Conservation (phyloP, 768 basidiomycete species). For the Butyriboletus loyo region DNA sequence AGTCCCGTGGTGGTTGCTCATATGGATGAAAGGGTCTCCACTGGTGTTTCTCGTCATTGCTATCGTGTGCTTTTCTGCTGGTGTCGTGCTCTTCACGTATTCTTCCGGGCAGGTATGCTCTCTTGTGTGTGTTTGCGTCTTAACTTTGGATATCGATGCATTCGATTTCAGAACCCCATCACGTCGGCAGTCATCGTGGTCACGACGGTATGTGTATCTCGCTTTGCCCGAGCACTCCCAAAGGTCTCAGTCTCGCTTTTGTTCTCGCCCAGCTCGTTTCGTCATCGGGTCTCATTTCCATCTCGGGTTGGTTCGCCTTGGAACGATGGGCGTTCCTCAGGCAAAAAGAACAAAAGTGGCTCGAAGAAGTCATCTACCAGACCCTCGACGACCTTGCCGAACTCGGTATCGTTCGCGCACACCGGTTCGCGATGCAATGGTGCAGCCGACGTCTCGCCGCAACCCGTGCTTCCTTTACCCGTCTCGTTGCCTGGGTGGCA, state of each 20-base stretch:
- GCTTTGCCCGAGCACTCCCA: neutral
- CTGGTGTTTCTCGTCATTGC: conserved; percentile 80
- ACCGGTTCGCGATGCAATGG: conserved; percentile 23
- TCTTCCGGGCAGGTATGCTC: conserved; percentile 59
- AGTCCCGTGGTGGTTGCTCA: conserved; percentile 56
- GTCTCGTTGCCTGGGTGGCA: conserved; percentile 11
- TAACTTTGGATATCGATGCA: neutral
- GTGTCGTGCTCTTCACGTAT: conserved; percentile 73
- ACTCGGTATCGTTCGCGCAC: conserved; percentile 24
- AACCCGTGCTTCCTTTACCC: conserved; percentile 6
- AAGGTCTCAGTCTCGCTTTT: neutral
- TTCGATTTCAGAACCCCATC: conserved; percentile 42
- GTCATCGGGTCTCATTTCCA: conserved; percentile 41
- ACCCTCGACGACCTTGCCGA: conserved; percentile 18
- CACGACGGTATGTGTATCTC: conserved; percentile 44
- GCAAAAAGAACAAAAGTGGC: conserved; percentile 47
- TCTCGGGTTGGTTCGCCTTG: conserved; percentile 50
- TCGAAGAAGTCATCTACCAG: conserved; percentile 37
- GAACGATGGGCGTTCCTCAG: conserved; percentile 45
- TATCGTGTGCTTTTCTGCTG: conserved; percentile 77
- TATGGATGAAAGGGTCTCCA: conserved; percentile 83
- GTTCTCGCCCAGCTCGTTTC: conserved; percentile 25
- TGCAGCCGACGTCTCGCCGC: conserved; percentile 14
- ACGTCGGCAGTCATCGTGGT: conserved; percentile 72
- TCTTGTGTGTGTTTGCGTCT: neutral